Conservation (phyloP, 2,329 filamentous ascomycete genomes). For the Monilinia polystroma region DNA sequence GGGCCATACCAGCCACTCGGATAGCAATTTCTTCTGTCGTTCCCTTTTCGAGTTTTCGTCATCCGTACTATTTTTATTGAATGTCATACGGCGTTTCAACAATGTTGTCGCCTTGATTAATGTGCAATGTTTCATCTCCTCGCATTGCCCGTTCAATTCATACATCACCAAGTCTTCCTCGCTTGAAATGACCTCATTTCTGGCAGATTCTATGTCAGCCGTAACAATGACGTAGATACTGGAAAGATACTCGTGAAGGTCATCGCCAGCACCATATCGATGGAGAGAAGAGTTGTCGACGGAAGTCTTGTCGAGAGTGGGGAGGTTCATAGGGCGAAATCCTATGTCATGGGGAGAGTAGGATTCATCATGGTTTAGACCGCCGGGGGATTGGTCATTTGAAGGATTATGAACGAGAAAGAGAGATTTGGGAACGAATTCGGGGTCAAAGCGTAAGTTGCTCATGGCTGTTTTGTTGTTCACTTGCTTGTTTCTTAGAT, state of each 20-base stretch:
- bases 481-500: background rate
- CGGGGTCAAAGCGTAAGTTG: background rate
- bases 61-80: background rate
- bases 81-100: background rate
- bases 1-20: conserved; percentile 14
- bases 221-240: conserved; percentile 4
- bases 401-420: conserved; percentile 8
- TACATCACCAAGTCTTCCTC: background rate
- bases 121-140: background rate
- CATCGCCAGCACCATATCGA: background rate
- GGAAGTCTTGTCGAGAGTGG: background rate
- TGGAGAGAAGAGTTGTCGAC: background rate
- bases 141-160: background rate
- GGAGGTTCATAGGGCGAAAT: background rate
- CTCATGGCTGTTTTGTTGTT: background rate
- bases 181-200: background rate
- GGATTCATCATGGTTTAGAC: background rate
- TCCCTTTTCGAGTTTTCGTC: background rate
- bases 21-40: background rate
- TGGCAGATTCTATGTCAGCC: background rate
- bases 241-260: background rate
- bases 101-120: background rate
- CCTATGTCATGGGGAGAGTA: background rate
- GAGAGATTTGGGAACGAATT: background rate
- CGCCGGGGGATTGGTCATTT: background rate